Base-by-base conservation (phyloP, 306 rosid genomes). In the Gillenia trifoliata region DNA sequence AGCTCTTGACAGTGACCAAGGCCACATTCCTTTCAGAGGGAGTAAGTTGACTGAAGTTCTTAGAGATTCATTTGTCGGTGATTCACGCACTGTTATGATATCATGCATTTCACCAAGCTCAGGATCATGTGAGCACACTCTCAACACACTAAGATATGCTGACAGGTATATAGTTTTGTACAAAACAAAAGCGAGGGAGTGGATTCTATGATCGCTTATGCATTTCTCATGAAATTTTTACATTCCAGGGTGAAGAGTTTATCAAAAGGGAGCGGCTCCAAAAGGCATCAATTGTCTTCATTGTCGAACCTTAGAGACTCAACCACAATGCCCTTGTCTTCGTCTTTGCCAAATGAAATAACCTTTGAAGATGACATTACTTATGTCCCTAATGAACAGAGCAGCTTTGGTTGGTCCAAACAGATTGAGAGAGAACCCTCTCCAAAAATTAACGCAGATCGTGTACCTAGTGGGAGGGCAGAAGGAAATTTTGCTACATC, bases 1-100 rank as follows among this genome's bases (percentile, higher is more conserved):
- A 85, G 97, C 94, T 20, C 87, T 89, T n/a, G 97, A 91, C 84
- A 87, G 82, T 61, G 91, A 91, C 82, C 97, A 91, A 72, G 91
- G 94, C 52, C 97, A 89, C 81, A 91, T 91, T 77, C 97, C 97
- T 84, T 91, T 91, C 82, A 83, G 97, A 86, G 97, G 97, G 82
- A 91, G 97, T 79, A 89, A 91, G 83, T 80, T 91, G 81, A 91
- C 97, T 2, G 97, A 91, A 89, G 97, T 91, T 75, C 87, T 91
- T 61, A 83, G 95, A 55, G 97, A 91, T 75, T 91, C 97, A 69
- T 91, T 91, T 78, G 95, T 89, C 52, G 90, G 95, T 80, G 87
- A 91, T 80, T 91, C 97, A 0, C 91, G 95, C 76, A 89, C 97
- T 23, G 95, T 91, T 43, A 91, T 91, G 97, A 87, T 91, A 79